Evolutionary conservation across 306 rosid species (phyloP).

Genomic region (Dryas alaskensis): DNA sequence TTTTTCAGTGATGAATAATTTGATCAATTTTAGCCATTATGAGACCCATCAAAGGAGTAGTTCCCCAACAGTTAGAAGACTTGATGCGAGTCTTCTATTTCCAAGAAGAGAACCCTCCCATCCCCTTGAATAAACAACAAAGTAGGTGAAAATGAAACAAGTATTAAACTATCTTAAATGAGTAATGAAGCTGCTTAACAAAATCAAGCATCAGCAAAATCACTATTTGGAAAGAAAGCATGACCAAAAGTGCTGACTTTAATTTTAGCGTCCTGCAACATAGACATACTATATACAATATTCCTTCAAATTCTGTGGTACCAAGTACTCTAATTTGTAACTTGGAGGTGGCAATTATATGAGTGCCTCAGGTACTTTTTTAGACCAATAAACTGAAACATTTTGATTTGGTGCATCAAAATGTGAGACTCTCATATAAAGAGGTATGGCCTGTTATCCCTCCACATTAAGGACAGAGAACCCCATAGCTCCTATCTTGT

Average conservation of each 20-base stretch:
- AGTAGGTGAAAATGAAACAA: too few species aligned
- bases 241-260: neutral
- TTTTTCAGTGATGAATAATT: too few species aligned
- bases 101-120: too few species aligned
- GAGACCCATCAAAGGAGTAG: too few species aligned
- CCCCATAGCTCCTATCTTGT: slow-evolving; percentile 25
- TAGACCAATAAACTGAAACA: slow-evolving; percentile 9
- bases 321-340: neutral
- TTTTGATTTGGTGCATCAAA: slow-evolving; percentile 24
- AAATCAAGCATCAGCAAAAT: too few species aligned
- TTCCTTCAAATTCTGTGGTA: neutral
- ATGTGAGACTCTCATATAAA: too few species aligned
- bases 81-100: too few species aligned
- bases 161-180: too few species aligned
- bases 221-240: neutral
- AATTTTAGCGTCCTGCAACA: neutral
- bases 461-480: slow-evolving; percentile 23
- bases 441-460: neutral
- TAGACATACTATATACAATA: neutral
- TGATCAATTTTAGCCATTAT: too few species aligned
- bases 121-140: too few species aligned
- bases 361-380: neutral
- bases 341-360: slow-evolving; percentile 5
- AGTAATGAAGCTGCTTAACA: too few species aligned
- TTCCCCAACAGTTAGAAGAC: too few species aligned